Conservation (phyloP, 352 stramenopile species). For the Plasmopara muralis region DNA sequence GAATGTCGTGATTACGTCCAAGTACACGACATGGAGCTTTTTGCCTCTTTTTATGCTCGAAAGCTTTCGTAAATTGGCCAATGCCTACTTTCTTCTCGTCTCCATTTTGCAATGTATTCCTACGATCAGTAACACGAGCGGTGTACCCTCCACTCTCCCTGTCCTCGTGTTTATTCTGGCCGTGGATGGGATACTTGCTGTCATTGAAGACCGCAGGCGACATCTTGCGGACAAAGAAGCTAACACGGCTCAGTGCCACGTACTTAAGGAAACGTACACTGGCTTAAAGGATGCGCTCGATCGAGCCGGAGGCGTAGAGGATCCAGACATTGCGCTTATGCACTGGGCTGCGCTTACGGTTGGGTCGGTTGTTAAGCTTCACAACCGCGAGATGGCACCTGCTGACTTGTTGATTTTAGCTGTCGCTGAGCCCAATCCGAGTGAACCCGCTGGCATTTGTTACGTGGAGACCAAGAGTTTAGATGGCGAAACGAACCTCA, state of each 20-base stretch:
- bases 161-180: slow-evolving; percentile 87
- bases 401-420: slow-evolving; percentile 82
- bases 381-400: slow-evolving; percentile 71
- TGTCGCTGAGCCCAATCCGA: slow-evolving; percentile 58
- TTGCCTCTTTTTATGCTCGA: slow-evolving; percentile 86
- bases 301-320: slow-evolving; percentile 21
- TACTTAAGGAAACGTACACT: slow-evolving; percentile 47
- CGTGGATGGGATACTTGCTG: slow-evolving; percentile 78
- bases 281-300: slow-evolving; percentile 23
- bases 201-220: slow-evolving; percentile 78
- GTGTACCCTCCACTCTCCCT: slow-evolving; percentile 71
- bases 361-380: slow-evolving; percentile 74
- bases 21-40: slow-evolving; percentile 88
- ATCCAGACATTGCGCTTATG: slow-evolving; percentile 44
- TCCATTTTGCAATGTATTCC: slow-evolving; percentile 76
- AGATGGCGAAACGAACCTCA: slow-evolving; percentile 89
- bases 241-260: slow-evolving; percentile 65
- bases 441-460: slow-evolving; percentile 61
- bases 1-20: slow-evolving; percentile 89
- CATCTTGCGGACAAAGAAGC: slow-evolving; percentile 76
- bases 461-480: slow-evolving; percentile 87
- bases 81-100: slow-evolving; percentile 91
- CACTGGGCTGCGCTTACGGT: slow-evolving; percentile 75
- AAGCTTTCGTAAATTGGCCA: slow-evolving; percentile 81
- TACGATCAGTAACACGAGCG: slow-evolving; percentile 78